These are phyloP conservation scores for Plasmodium reichenowi DNA, from an alignment of 169 alveolate genomes.

Conservation along the genomic window DNA sequence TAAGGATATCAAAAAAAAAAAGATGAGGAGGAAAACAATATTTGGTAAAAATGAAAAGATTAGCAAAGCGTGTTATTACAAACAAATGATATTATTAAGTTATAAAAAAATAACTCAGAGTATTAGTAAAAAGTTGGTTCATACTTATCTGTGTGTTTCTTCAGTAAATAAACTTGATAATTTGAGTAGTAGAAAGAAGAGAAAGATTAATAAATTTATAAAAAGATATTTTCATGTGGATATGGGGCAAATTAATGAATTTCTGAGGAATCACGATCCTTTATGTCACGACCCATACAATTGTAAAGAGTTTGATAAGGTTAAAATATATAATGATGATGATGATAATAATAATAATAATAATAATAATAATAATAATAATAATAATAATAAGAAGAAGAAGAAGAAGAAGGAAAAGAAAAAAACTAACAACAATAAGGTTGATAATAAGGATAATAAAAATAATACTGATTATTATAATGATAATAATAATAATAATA, in stretches of 20 bases:
- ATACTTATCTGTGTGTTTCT: slow-evolving; percentile 6
- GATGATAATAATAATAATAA: too few relatives aligned
- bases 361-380: too few relatives aligned
- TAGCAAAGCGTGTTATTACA: neutral
- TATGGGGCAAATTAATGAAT: neutral
- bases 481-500: neutral
- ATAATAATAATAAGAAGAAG: too few relatives aligned
- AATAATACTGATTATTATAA: too few relatives aligned
- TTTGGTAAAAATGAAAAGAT: neutral
- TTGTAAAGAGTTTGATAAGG: neutral
- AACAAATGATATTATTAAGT: slow-evolving; percentile 13
- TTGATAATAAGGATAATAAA: too few relatives aligned
- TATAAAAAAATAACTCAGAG: slow-evolving; percentile 39
- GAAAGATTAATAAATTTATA: slow-evolving; percentile 13
- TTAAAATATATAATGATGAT: neutral
- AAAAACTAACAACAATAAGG: too few relatives aligned
- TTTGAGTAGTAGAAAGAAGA: neutral
- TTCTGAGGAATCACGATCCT: too few relatives aligned
- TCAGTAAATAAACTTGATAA: neutral
- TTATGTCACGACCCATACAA: too few relatives aligned
- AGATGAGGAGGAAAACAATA: neutral
- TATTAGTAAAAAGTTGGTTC: slow-evolving; percentile 36
- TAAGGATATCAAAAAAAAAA: neutral
- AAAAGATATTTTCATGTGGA: slow-evolving; percentile 27
- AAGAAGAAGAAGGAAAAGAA: too few relatives aligned